Conservation (phyloP, 2,329 filamentous ascomycete genomes). For the Acarospora socialis region DNA sequence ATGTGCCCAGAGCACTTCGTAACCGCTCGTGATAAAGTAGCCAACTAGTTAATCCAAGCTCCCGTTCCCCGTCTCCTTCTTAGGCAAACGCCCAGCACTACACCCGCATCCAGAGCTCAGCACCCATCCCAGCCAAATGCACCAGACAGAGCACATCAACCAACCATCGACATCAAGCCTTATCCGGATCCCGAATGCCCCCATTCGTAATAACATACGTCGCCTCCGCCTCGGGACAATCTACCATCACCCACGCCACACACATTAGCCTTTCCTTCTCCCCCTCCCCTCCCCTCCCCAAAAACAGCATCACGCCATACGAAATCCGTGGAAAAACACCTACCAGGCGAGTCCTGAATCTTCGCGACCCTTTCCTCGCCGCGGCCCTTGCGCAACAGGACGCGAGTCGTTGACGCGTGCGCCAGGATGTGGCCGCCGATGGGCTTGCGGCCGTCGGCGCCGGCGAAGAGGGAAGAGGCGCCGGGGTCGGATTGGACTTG, state of each 20-base stretch:
- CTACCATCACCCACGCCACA: too few species aligned
- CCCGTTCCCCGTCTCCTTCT: too few species aligned
- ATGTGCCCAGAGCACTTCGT: too few species aligned
- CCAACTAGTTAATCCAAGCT: too few species aligned
- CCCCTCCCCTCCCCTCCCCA: constrained; percentile 7
- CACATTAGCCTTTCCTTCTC: too few species aligned
- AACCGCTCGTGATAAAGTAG: too few species aligned
- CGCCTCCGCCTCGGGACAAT: constrained; percentile 54
- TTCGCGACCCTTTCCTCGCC: constrained; percentile 58
- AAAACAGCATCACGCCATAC: not conserved
- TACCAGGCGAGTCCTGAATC: constrained; percentile 52
- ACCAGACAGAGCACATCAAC: too few species aligned
- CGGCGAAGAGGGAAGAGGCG: constrained; percentile 51
- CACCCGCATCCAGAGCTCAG: too few species aligned
- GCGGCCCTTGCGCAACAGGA: constrained; percentile 52
- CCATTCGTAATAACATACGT: constrained; percentile 58
- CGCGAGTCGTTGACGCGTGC: constrained; percentile 52
- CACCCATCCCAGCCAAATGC: too few species aligned
- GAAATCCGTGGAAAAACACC: constrained; percentile 11
- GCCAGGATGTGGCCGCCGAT: constrained; percentile 55
- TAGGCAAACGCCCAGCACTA: too few species aligned
- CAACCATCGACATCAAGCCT: too few species aligned
- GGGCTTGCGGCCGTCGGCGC: constrained; percentile 53
- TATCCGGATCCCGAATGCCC: constrained; percentile 54
- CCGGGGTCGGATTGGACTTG: constrained; percentile 59